phyloP scores from a whole-genome alignment of 129 eudicot species.

The Centrapalus pauciflorus region DNA sequence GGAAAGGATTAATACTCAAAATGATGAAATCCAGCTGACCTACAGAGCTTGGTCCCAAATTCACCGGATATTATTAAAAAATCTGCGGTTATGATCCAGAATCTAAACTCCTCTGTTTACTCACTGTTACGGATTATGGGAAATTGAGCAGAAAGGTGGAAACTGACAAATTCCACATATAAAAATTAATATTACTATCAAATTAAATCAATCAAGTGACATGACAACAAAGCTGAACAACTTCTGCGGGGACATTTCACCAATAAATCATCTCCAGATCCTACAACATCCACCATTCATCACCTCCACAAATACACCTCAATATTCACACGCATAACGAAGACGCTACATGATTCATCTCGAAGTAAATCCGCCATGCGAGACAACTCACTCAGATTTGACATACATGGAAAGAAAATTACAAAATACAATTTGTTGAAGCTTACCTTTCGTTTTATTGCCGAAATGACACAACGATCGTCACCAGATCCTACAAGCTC shows the following conservation, averaged over 20 bases:
- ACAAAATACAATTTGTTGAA: conserved; percentile 8
- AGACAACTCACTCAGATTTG: neutral
- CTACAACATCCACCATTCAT: conserved; percentile 10
- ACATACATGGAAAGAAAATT: neutral
- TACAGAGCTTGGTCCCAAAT: conserved; percentile 5
- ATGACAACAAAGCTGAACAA: conserved; percentile 17
- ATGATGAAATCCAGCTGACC: conserved; percentile 13
- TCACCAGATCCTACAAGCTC: conserved; percentile 4
- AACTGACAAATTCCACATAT: neutral
- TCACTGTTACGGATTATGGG: neutral
- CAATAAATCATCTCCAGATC: neutral
- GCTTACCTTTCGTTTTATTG: too few species aligned
- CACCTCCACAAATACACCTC: conserved; percentile 1
- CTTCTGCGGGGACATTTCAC: conserved; percentile 13
- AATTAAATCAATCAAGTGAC: conserved; percentile 15
- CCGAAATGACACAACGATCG: too few species aligned
- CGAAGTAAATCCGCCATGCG: neutral
- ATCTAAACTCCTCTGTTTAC: conserved; percentile 5
- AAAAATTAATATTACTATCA: neutral
- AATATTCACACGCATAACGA: neutral
- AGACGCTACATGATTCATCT: neutral
- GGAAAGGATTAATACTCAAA: conserved; percentile 15
- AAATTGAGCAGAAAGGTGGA: conserved; percentile 3
- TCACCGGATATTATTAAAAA: neutral
- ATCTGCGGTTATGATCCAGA: neutral